A percentile compares a stretch with the other conserved stretches of the same genome.
Conservation (phyloP, 768 basidiomycete species). For the Peribolospora kevripleyi region DNA sequence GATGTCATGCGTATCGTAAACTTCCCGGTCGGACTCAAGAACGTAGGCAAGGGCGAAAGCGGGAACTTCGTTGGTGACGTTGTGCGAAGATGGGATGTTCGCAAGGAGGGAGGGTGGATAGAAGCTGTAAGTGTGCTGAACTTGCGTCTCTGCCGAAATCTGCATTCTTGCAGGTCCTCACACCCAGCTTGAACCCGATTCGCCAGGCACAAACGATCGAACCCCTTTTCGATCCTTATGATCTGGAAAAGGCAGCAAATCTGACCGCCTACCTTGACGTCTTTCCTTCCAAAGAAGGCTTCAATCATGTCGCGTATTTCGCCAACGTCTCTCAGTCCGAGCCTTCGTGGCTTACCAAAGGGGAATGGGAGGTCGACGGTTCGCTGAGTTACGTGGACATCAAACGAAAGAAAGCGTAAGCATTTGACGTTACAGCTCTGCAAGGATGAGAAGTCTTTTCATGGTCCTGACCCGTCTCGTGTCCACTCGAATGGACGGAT, state of each 20-base stretch:
- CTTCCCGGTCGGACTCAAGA: slow-evolving; percentile 24
- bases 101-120: slow-evolving; percentile 84
- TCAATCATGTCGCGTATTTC: slow-evolving; percentile 80
- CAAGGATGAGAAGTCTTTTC: neutral
- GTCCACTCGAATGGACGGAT: slow-evolving; percentile 5
- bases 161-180: neutral
- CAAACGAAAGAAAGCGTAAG: slow-evolving; percentile 45
- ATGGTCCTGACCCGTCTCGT: neutral
- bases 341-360: slow-evolving; percentile 63
- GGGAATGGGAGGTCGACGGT: slow-evolving; percentile 69
- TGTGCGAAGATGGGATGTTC: slow-evolving; percentile 67
- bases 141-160: neutral
- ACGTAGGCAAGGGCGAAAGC: slow-evolving; percentile 14
- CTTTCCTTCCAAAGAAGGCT: slow-evolving; percentile 56
- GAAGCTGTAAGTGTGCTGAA: slow-evolving; percentile 35
- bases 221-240: slow-evolving; percentile 20
- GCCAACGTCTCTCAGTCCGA: slow-evolving; percentile 41
- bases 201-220: slow-evolving; percentile 38
- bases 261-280: slow-evolving; percentile 62
- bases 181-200: neutral
- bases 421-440: slow-evolving; percentile 1
- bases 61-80: slow-evolving; percentile 27
- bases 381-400: slow-evolving; percentile 48
- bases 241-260: neutral
- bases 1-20: slow-evolving; percentile 53